These are phyloP conservation scores for Globisporangium nodosum DNA, from an alignment of 352 stramenopile species.

Conservation along the genomic window DNA sequence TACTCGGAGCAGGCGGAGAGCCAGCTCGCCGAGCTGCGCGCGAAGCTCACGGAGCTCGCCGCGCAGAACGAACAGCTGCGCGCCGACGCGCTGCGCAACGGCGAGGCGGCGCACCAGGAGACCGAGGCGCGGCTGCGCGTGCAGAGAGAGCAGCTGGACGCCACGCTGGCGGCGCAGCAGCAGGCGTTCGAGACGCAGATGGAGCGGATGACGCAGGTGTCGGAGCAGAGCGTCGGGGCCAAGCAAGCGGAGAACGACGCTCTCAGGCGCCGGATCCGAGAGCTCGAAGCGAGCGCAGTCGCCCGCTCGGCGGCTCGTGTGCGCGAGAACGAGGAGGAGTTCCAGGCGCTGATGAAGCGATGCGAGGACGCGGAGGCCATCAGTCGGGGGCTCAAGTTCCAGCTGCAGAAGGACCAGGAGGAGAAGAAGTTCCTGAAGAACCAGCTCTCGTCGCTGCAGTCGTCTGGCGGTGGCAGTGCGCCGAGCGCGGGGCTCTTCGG, in stretches of 20 bases:
- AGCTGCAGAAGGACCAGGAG: conserved; percentile 69
- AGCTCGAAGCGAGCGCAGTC: conserved; percentile 31
- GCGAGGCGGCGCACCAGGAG: conserved; percentile 25
- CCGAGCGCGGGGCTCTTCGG: conserved; percentile 15
- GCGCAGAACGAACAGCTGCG: conserved; percentile 31
- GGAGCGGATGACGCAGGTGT: conserved; percentile 16
- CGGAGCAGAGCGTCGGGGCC: conserved; percentile 16
- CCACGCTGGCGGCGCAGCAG: conserved; percentile 25
- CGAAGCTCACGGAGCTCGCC: conserved; percentile 25
- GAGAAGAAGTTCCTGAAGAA: conserved; percentile 76
- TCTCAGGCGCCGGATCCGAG: conserved; percentile 17
- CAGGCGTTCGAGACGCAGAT: conserved; percentile 24
- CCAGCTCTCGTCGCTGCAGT: conserved; percentile 40
- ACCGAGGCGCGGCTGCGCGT: conserved; percentile 24
- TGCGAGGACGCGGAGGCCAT: conserved; percentile 68
- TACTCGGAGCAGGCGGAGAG: conserved; percentile 60
- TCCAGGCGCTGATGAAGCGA: conserved; percentile 47
- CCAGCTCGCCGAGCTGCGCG: conserved; percentile 39
- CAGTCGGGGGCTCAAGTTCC: conserved; percentile 53
- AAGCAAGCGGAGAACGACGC: conserved; percentile 26
- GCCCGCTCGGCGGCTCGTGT: conserved; percentile 18
- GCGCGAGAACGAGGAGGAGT: conserved; percentile 35
- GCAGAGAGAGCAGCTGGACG: conserved; percentile 12
- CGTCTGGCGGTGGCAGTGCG: background rate
- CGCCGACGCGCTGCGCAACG: conserved; percentile 14